A percentile compares a stretch with the other conserved stretches of the same genome.
Evolutionary conservation across 768 basidiomycete genomes (phyloP).

Genomic region (Amanita rubescens): DNA sequence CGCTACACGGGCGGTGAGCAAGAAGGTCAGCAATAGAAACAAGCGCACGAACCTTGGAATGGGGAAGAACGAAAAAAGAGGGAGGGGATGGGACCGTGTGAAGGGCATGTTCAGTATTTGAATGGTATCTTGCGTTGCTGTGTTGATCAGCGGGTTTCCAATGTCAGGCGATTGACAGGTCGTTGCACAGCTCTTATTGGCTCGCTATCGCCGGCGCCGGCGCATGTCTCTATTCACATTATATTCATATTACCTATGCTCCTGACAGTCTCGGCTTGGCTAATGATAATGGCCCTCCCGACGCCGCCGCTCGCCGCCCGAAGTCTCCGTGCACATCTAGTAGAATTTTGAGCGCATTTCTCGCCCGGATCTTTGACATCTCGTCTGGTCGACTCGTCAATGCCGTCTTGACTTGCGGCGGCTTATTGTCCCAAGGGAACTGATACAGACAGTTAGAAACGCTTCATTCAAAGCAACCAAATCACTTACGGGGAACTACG

Average conservation of each 20-base stretch:
- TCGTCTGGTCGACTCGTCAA: conserved; percentile 73
- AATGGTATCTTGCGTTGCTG: conserved; percentile 15
- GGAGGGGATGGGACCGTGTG: conserved; percentile 16
- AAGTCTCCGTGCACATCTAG: conserved; percentile 90
- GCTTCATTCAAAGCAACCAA: conserved; percentile 18
- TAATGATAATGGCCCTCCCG: conserved; percentile 31
- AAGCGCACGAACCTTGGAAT: conserved; percentile 30
- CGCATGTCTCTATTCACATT: conserved; percentile 7
- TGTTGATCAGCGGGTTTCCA: background rate
- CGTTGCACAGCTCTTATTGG: background rate
- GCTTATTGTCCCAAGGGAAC: conserved; percentile 79
- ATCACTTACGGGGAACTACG: conserved; percentile 40
- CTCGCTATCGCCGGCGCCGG: background rate
- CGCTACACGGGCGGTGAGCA: conserved; percentile 19
- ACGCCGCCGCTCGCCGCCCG: conserved; percentile 48
- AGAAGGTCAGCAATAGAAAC: conserved; percentile 24
- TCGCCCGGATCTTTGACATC: conserved; percentile 80
- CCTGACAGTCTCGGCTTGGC: conserved; percentile 28
- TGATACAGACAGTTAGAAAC: conserved; percentile 25
- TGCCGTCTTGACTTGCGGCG: conserved; percentile 58
- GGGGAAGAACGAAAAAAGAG: conserved; percentile 33
- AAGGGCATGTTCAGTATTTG: conserved; percentile 26
- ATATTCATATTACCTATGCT: conserved; percentile 20
- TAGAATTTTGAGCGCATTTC: conserved; percentile 91
- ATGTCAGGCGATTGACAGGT: background rate